Evolutionary conservation across 2,329 filamentous ascomycete species (phyloP).

Genomic region (Claviceps sp.): DNA sequence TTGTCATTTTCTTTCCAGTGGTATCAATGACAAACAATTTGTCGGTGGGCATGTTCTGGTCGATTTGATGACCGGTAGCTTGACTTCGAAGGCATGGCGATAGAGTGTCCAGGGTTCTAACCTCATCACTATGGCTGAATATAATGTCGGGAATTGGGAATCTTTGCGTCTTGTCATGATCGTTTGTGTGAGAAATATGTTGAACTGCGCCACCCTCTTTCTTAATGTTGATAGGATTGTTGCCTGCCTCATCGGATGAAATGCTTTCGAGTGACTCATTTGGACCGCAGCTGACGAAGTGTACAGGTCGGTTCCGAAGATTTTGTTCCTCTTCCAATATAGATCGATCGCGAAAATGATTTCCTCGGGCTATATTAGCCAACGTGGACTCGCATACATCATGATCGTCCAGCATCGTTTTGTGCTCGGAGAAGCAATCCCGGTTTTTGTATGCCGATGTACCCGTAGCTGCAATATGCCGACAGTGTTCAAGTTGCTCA

Average conservation of each 20-base stretch:
- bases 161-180: neutral
- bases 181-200: neutral
- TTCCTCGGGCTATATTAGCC: constrained; percentile 37
- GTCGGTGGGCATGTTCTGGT: neutral
- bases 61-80: neutral
- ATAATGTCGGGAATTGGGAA: neutral
- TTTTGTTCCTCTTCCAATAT: constrained; percentile 25
- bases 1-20: constrained; percentile 13
- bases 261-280: constrained; percentile 32
- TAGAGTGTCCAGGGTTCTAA: neutral
- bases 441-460: neutral
- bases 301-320: constrained; percentile 35
- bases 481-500: neutral
- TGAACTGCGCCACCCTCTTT: neutral
- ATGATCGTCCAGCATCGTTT: neutral
- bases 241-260: neutral
- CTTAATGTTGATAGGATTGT: constrained; percentile 1
- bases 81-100: neutral
- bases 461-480: neutral
- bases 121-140: neutral
- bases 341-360: constrained; percentile 29
- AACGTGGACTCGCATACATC: constrained; percentile 13
- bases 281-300: constrained; percentile 39
- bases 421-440: neutral
- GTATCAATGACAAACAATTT: constrained; percentile 25